A percentile compares a stretch with the other conserved stretches of the same genome.
These are phyloP conservation scores for Crithidia bombi DNA, from an alignment of 208 protist genomes.

Conservation along the genomic window DNA sequence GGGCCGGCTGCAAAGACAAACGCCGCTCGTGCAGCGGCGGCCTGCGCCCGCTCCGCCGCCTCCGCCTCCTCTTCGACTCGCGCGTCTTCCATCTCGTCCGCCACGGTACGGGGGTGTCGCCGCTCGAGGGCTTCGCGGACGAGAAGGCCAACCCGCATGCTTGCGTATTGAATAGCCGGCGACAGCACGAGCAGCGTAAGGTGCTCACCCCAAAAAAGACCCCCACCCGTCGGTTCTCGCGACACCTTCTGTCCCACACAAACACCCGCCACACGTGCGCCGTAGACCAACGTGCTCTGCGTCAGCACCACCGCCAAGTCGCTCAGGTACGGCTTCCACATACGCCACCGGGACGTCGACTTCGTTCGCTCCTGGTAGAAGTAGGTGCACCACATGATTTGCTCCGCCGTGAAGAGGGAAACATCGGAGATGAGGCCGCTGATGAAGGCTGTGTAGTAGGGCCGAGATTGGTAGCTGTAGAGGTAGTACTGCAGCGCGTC, in stretches of 20 bases:
- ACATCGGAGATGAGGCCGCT: constrained; percentile 52
- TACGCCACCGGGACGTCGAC: constrained; percentile 53
- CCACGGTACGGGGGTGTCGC: constrained; percentile 47
- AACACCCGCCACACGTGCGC: constrained; percentile 42
- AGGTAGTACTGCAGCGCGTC: constrained; percentile 57
- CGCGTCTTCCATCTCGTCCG: constrained; percentile 59
- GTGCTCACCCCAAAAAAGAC: constrained; percentile 65
- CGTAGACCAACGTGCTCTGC: constrained; percentile 36
- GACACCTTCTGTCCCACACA: constrained; percentile 34
- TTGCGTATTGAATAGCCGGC: constrained; percentile 35
- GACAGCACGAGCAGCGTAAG: constrained; percentile 29
- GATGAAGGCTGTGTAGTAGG: constrained; percentile 47
- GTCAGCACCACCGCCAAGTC: constrained; percentile 13
- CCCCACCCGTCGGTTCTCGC: constrained; percentile 37
- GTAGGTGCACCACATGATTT: constrained; percentile 40
- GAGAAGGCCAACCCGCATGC: background rate
- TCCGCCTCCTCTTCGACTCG: constrained; percentile 48
- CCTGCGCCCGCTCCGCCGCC: constrained; percentile 32
- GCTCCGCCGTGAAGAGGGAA: constrained; percentile 44
- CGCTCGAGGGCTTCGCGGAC: constrained; percentile 40
- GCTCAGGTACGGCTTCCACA: constrained; percentile 52
- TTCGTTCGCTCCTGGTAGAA: constrained; percentile 40
- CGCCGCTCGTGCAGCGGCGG: constrained; percentile 12
- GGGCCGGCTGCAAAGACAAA: constrained; percentile 13
- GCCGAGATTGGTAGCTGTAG: constrained; percentile 41